Percentiles rank a stretch among this genome's conserved stretches.
Evolutionary conservation across 805 yeast species (phyloP).

Genomic region (Ogataea polymorpha): DNA sequence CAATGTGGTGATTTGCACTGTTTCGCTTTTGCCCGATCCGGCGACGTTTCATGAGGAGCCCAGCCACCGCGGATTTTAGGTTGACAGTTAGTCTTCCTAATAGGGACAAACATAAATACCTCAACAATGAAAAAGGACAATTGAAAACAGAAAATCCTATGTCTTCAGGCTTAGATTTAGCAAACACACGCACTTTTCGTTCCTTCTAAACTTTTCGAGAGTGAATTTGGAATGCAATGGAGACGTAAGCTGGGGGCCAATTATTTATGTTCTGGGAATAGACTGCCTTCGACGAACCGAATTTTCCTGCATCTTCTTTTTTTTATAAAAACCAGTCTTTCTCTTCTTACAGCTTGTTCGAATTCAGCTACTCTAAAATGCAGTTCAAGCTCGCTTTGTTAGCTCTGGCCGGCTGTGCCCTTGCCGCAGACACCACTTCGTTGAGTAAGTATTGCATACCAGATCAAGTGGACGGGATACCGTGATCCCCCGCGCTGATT

Average conservation of each 20-base stretch:
- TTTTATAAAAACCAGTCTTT: conserved; percentile 9
- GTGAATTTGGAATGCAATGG: conserved; percentile 2
- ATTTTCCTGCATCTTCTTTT: conserved; percentile 9
- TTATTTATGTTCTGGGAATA: conserved; percentile 9
- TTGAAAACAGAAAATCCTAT: neutral
- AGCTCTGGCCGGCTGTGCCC: conserved; percentile 48
- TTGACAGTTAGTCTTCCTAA: neutral
- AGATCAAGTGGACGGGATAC: neutral
- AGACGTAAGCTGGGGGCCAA: conserved; percentile 7
- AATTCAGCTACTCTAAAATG: conserved; percentile 34
- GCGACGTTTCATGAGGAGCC: neutral
- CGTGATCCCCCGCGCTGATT: neutral
- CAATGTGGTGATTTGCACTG: neutral
- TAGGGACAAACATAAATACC: conserved; percentile 3
- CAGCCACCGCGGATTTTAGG: conserved; percentile 3
- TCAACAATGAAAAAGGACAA: conserved; percentile 7
- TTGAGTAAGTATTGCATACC: conserved; percentile 33
- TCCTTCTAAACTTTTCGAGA: conserved; percentile 1
- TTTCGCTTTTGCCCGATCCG: conserved; percentile 3
- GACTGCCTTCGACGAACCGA: conserved; percentile 1
- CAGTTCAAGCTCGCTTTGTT: conserved; percentile 52
- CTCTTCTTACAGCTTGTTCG: conserved; percentile 4
- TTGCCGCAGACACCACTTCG: conserved; percentile 38
- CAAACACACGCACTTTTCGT: conserved; percentile 2
- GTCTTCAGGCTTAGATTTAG: conserved; percentile 4